phyloP scores from a whole-genome alignment of 2,329 filamentous ascomycete species.

The Sordariomycetes sp. region DNA sequence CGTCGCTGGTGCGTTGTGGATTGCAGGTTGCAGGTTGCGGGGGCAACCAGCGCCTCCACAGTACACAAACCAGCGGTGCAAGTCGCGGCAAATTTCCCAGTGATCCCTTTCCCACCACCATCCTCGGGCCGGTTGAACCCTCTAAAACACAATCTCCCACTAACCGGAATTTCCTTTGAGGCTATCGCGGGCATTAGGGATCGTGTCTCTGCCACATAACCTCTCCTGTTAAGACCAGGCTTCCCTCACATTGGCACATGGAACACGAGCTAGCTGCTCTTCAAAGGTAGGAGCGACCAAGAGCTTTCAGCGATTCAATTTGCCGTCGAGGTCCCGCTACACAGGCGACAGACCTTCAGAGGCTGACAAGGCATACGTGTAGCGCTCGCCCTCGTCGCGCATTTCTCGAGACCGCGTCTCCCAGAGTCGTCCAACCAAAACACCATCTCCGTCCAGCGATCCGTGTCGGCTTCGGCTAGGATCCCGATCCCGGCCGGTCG shows the following conservation, averaged over 20 bases:
- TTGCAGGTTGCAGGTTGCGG: background rate
- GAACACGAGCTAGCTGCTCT: background rate
- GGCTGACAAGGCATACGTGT: too few relatives aligned
- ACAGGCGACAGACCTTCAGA: too few relatives aligned
- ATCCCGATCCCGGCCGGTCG: background rate
- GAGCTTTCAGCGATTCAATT: too few relatives aligned
- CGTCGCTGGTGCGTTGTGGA: background rate
- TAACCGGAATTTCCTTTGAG: background rate
- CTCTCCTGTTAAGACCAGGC: background rate
- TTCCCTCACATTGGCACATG: background rate
- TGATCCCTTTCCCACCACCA: background rate
- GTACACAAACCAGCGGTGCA: constrained; percentile 2
- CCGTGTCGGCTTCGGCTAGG: background rate
- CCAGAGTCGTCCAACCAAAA: background rate
- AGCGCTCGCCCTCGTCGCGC: too few relatives aligned
- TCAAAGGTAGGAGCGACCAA: too few relatives aligned
- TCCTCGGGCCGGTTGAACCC: background rate
- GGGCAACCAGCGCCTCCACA: background rate
- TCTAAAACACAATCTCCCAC: background rate
- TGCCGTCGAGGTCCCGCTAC: too few relatives aligned
- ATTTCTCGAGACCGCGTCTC: too few relatives aligned
- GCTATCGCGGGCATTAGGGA: background rate
- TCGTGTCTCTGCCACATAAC: background rate
- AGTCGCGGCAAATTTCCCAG: background rate
- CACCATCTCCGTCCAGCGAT: background rate